phyloP scores from a whole-genome alignment of 306 rosid species.

The Trifolium dubium region DNA sequence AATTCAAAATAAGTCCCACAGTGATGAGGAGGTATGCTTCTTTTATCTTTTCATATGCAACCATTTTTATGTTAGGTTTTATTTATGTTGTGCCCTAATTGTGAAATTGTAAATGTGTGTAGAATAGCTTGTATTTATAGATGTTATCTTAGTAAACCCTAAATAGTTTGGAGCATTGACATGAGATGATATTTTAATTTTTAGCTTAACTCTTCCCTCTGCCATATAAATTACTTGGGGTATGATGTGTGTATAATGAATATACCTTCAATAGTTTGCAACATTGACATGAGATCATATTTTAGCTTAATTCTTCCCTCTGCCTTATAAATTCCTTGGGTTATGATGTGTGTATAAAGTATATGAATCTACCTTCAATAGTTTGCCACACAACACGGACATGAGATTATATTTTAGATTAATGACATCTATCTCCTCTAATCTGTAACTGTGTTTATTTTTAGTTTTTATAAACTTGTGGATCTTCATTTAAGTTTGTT shows the following conservation, averaged over 20 bases:
- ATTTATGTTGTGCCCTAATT: not conserved
- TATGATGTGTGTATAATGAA: not conserved
- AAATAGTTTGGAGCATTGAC: no score
- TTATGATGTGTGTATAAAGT: slow-evolving; percentile 11
- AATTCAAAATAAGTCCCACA: slow-evolving; percentile 88
- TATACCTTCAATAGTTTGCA: slow-evolving; percentile 7
- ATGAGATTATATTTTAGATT: slow-evolving; percentile 24
- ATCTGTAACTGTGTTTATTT: not conserved
- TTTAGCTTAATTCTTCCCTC: slow-evolving; percentile 19
- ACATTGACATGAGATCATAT: slow-evolving; percentile 9
- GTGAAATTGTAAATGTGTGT: slow-evolving; percentile 21
- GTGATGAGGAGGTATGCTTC: slow-evolving; percentile 82
- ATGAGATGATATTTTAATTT: no score
- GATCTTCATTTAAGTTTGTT: slow-evolving; percentile 1
- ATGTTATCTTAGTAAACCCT: slow-evolving; percentile 1
- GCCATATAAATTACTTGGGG: slow-evolving; percentile 2
- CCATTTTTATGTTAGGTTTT: not conserved
- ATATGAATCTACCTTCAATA: not conserved
- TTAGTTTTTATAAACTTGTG: not conserved
- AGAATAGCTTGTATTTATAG: slow-evolving; percentile 19
- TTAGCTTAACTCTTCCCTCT: not conserved
- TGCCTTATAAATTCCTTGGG: not conserved
- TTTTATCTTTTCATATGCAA: not conserved
- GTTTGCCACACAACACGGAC: not conserved
- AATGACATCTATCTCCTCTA: not conserved